Evolutionary conservation across 192 early-diverging fungal species (phyloP), one percentile per base, ranked within the genome.

Genomic region (Coemansia sp.): DNA sequence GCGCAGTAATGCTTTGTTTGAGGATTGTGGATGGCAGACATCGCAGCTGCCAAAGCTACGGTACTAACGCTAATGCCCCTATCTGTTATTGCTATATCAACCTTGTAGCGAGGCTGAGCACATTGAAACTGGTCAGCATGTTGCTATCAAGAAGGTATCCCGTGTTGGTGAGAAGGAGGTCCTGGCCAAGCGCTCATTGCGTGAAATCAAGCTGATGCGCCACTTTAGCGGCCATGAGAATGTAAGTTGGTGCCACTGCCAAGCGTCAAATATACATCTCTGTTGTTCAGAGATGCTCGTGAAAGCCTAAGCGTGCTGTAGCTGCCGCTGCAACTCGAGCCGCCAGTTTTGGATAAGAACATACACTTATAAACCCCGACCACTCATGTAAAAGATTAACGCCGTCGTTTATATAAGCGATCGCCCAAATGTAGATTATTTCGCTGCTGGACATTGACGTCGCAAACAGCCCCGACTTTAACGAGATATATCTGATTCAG

Each of bases 141-240:
- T 98, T 11, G 95, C 95, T 56, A 96, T 98, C 81, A 98, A 98
- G 72, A 91, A 93, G 69, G 89, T 94, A 12, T 86, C 87, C 23
- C 87, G 87, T 53, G 87, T 92, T 49, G 93, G 92, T 69, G 90
- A 92, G 59, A 88, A 91, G 74, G 86, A 88, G 37, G 90, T 96
- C 51, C 83, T 94, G 25, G 91, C 93, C 11, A 94, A 95, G 78
- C 84, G 95, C 52, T 91, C 90, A 36, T 69, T 97, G 49, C 86
- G 95, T 28, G 95, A 97, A 80, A 86, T 97, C 65, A 97, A 97
- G 74, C 81, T 97, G 10, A 85, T 97, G 67, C 83, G 88, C 50
- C 94, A 97, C 66, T 91, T 97, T 54, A 93, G 90, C 68, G 94
- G 94, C 34, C 92, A 97, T 67, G 94, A 98, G 61, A 98, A 98